Evolutionary conservation across 805 yeast species (phyloP).

Genomic region (Debaryomyces prosopidis): DNA sequence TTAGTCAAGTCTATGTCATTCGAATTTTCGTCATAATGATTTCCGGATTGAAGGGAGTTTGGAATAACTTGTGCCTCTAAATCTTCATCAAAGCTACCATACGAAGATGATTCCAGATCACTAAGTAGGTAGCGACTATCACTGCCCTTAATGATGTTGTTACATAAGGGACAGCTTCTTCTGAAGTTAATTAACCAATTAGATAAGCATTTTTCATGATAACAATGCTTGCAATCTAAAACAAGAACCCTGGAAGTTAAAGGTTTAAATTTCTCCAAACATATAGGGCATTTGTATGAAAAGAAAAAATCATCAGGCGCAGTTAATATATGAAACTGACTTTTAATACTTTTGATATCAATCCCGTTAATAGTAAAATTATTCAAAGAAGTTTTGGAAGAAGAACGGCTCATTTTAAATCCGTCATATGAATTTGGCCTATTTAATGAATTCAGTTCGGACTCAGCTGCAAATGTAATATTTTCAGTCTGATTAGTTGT

Average conservation of each 20-base stretch:
- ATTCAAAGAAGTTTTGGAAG: constrained; percentile 28
- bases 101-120: constrained; percentile 14
- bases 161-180: constrained; percentile 61
- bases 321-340: constrained; percentile 20
- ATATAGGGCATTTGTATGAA: constrained; percentile 58
- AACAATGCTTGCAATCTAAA: constrained; percentile 62
- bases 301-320: constrained; percentile 37
- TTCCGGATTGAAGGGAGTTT: neutral
- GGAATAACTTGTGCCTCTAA: constrained; percentile 12
- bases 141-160: constrained; percentile 20
- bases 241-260: constrained; percentile 49
- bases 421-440: constrained; percentile 3
- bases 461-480: constrained; percentile 4
- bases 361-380: constrained; percentile 45
- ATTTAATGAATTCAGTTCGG: neutral
- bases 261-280: constrained; percentile 53
- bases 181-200: constrained; percentile 60
- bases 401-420: constrained; percentile 9
- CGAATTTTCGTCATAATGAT: too few relatives aligned
- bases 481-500: constrained; percentile 28
- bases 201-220: constrained; percentile 56
- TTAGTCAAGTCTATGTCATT: too few relatives aligned
- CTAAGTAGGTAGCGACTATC: constrained; percentile 16
- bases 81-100: constrained; percentile 23
- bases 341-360: constrained; percentile 21